Percentiles rank a stretch among this genome's conserved stretches.
These are phyloP conservation scores for Colletotrichum phormii DNA, from an alignment of 2,329 filamentous ascomycete species.

Conservation along the genomic window DNA sequence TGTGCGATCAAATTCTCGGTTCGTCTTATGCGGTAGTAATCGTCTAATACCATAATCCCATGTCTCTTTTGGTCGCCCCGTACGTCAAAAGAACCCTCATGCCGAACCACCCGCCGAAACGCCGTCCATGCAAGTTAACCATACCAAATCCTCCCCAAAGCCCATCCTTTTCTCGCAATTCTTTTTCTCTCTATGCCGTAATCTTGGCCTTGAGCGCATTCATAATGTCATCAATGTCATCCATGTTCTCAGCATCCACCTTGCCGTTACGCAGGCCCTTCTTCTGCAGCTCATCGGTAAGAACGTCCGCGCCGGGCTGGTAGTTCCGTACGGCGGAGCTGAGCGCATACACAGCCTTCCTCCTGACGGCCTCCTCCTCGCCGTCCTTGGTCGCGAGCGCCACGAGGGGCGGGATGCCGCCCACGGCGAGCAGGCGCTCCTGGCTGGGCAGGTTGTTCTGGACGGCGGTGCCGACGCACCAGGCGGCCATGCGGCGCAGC, in stretches of 20 bases:
- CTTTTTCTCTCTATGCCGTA: constrained; percentile 35
- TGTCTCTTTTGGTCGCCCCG: constrained; percentile 16
- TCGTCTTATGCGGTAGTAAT: not conserved
- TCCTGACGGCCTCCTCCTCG: constrained; percentile 73
- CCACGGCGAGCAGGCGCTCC: constrained; percentile 72
- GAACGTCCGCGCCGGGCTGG: constrained; percentile 81
- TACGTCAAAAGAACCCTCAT: constrained; percentile 14
- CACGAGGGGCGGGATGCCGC: constrained; percentile 78
- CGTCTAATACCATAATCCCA: constrained; percentile 18
- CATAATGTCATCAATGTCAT: constrained; percentile 82
- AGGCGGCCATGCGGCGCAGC: constrained; percentile 87
- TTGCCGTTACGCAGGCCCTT: constrained; percentile 66
- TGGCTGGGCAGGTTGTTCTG: constrained; percentile 94
- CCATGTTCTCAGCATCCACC: constrained; percentile 90
- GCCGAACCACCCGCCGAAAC: constrained; percentile 44
- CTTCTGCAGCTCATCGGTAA: constrained; percentile 71
- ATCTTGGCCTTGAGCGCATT: constrained; percentile 65
- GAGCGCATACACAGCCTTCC: constrained; percentile 90
- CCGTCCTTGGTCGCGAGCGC: constrained; percentile 71
- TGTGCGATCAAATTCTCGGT: not conserved
- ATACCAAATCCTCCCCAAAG: constrained; percentile 10
- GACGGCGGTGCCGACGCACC: constrained; percentile 93
- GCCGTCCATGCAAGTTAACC: constrained; percentile 48
- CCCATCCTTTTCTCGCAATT: constrained; percentile 11
- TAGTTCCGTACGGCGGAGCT: constrained; percentile 90